Evolutionary conservation across 495 filamentous ascomycete genomes (phyloP).

Genomic region (Pseudomonodictys pantanalensis): DNA sequence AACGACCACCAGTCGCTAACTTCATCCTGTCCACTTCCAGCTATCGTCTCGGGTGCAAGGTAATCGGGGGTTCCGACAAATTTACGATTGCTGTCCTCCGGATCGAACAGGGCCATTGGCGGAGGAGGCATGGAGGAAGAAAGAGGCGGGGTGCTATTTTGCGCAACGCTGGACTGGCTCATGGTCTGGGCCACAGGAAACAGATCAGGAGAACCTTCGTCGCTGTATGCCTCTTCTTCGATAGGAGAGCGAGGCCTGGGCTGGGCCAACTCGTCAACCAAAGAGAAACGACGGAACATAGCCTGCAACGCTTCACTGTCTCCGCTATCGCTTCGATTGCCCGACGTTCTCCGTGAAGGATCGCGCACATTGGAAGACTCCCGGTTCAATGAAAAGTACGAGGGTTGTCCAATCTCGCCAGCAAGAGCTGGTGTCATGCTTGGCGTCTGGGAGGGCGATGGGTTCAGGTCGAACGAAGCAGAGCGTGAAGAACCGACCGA

Average conservation of each 20-base stretch:
- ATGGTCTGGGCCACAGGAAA: conserved; percentile 59
- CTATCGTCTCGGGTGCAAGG: conserved; percentile 93
- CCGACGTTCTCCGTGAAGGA: conserved; percentile 73
- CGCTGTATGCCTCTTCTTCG: conserved; percentile 69
- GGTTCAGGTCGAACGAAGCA: conserved; percentile 80
- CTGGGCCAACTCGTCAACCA: conserved; percentile 59
- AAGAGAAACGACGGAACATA: conserved; percentile 79
- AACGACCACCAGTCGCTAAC: conserved; percentile 99
- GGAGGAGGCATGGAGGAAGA: conserved; percentile 79
- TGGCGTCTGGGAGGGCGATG: conserved; percentile 80
- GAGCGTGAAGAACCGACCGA: conserved; percentile 85
- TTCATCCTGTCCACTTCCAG: conserved; percentile 90
- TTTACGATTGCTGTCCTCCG: conserved; percentile 84
- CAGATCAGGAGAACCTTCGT: conserved; percentile 67
- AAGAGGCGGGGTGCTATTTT: conserved; percentile 61
- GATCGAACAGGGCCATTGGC: conserved; percentile 93
- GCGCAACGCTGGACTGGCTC: conserved; percentile 38
- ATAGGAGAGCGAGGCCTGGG: conserved; percentile 49
- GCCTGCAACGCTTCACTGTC: conserved; percentile 80
- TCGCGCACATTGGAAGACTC: conserved; percentile 67
- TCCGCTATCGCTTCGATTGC: conserved; percentile 86
- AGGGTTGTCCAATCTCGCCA: conserved; percentile 70
- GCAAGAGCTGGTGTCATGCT: conserved; percentile 78
- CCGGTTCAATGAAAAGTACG: conserved; percentile 81
- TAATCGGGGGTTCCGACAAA: conserved; percentile 99